Evolutionary conservation across 2,329 filamentous ascomycete genomes (phyloP).

Genomic region (Pleomassaria siparia): DNA sequence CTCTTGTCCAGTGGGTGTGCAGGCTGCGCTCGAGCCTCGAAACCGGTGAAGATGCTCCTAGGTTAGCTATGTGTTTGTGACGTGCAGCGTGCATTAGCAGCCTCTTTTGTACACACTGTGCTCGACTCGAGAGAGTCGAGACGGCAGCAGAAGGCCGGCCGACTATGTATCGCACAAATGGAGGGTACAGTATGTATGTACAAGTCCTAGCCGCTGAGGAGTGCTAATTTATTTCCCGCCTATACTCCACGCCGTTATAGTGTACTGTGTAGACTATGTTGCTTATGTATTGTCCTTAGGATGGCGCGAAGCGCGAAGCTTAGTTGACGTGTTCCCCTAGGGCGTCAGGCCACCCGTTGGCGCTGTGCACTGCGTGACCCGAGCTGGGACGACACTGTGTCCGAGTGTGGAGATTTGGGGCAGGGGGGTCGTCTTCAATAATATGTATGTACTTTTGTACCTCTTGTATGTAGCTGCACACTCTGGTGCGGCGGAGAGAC

Average conservation of each 20-base stretch:
- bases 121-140: neutral
- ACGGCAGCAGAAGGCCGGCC: neutral
- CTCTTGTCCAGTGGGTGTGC: neutral
- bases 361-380: constrained; percentile 20
- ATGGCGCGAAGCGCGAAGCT: constrained; percentile 23
- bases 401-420: constrained; percentile 40
- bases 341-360: constrained; percentile 31
- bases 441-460: no score
- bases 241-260: constrained; percentile 10
- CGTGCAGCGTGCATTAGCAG: constrained; percentile 16
- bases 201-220: no score
- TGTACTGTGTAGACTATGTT: constrained; percentile 5
- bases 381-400: constrained; percentile 15
- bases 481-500: constrained; percentile 29
- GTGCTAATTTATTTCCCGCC: no score
- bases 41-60: constrained; percentile 20
- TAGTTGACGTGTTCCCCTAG: constrained; percentile 32
- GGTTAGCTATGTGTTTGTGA: constrained; percentile 7
- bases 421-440: constrained; percentile 23
- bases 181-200: no score
- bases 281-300: constrained; percentile 8
- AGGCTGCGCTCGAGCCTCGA: constrained; percentile 18
- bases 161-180: no score
- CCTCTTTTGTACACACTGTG: no score
- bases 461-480: no score